Conservation (phyloP, 306 rosid genomes). For the Crataegus laevigata region DNA sequence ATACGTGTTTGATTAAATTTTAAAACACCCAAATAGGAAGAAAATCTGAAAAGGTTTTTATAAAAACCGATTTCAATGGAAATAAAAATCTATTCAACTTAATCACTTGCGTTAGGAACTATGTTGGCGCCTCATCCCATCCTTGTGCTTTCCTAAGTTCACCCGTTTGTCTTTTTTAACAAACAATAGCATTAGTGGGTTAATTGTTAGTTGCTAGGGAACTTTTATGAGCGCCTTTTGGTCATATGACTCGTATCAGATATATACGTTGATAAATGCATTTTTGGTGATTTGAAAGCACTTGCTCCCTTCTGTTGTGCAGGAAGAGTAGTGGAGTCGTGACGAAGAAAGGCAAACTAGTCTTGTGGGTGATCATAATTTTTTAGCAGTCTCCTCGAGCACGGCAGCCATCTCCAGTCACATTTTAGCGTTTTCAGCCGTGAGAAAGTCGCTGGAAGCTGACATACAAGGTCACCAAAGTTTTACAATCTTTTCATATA, state of each 20-base stretch:
- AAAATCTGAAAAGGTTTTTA: background rate
- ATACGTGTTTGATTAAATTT: background rate
- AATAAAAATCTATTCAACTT: background rate
- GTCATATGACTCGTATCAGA: no score
- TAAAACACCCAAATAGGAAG: background rate
- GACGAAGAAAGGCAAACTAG: constrained; percentile 42
- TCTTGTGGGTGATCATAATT: constrained; percentile 51
- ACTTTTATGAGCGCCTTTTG: background rate
- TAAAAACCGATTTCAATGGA: background rate
- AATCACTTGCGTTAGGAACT: background rate
- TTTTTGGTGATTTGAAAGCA: background rate
- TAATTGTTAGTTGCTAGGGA: no score
- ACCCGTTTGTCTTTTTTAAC: no score
- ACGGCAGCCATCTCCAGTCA: constrained; percentile 51
- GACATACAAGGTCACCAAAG: background rate
- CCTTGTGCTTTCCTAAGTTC: background rate
- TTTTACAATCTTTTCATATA: background rate
- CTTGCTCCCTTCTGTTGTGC: constrained; percentile 4
- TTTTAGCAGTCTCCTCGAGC: constrained; percentile 58
- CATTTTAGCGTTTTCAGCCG: constrained; percentile 37
- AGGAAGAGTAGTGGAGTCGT: constrained; percentile 62
- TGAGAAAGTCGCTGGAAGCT: constrained; percentile 19
- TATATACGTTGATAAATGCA: background rate
- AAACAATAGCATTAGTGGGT: no score
- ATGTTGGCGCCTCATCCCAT: background rate